Evolutionary conservation across 371 early-diverging fungal genomes (phyloP), one percentile per base, ranked within the genome.

Genomic region (Lichtheimia ornata): DNA sequence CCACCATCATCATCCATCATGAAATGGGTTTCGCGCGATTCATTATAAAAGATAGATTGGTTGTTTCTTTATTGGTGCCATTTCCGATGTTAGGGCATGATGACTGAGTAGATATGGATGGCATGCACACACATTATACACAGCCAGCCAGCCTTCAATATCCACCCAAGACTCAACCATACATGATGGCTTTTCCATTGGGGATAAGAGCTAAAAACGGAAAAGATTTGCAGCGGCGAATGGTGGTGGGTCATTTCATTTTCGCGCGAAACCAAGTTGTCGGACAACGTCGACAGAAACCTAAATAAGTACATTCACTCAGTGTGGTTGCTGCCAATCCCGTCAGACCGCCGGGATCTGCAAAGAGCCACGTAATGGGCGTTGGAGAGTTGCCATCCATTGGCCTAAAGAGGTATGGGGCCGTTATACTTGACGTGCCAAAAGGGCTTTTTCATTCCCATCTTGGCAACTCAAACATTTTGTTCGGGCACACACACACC

Each of bases 161-260:
- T 6, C 35, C 35, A 35, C 6, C 35, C 11, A 35, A 35, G 35
- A 35, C 35, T 35, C 35, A 35, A 35, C 35, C 35, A 35, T 9
- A 35, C 35, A 35, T 35, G 11, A 35, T 35, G 35, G 35, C 35
- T 35, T 35, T 35, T 35, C 35, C 35, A 35, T 35, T 35, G 35
- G 35, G 35, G 35, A 35, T 35, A 9, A 9, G 35, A 22, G 47
- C n/a, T 22, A 47, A 47, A 47, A 47, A 47, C 47, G 47, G 47
- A 42, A 24, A 25, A 49, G 58, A 50, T 59, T 59, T 59, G 40
- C 59, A 59, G 59, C 59, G 59, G 59, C 59, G 59, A 59, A 59
- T 59, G 11, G 41, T 30, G 51, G 25, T 43, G 54, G 12, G 20
- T 7, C 28, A 47, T 59, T 59, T 51, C 30, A 58, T 18, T 59